Base-by-base conservation (phyloP, 768 basidiomycete species). In the Lactifluus piperatus region DNA sequence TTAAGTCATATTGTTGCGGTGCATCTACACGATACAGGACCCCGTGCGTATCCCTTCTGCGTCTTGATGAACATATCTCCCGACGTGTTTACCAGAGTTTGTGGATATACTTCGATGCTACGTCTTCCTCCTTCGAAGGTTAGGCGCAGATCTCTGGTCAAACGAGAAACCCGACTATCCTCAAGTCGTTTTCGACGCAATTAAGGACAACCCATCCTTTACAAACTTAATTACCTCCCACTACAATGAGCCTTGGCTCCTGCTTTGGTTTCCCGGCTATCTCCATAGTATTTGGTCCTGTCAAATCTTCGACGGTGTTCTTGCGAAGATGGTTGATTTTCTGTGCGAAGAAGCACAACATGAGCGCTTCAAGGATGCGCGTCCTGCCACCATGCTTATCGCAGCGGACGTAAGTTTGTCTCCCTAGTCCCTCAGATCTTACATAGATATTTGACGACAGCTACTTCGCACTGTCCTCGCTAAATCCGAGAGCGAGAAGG, bases 291-390 rank as follows among this genome's bases (percentile, higher is more conserved):
- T 86, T 49, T 75, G 76, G 64, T 70, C 72, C 74, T 41, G 66
- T 73, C 27, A 71, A 74, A 29, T 86, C n/a, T 77, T 62, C 34
- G 51, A 58, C 26, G 83, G 86, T 53, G 76, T 87, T n/a, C 73
- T 94, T 32, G 85, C 86, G 8, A 85, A 82, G 68, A 77, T 87
- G 37, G 73, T 83, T 14, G 82, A 84, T 62, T 86, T 90, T 60
- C 76, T 93, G 52, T 88, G 85, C 69, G 89, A 88, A 67, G 85
- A 90, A 63, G 71, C 89, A 20, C 92, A 94, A 67, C 89, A 92
- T 63, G 81, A 84, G 57, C 79, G 88, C 4, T 87, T 89, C 67
- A 71, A 75, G 50, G 73, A 76, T 26, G 72, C 80, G 22, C 79
- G 86, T 16, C 83, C 88, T 1, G 71, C 73, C 24, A 79, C 84